These are phyloP conservation scores for Remersonia thermophila DNA, from an alignment of 2,329 filamentous ascomycete genomes.

Conservation along the genomic window DNA sequence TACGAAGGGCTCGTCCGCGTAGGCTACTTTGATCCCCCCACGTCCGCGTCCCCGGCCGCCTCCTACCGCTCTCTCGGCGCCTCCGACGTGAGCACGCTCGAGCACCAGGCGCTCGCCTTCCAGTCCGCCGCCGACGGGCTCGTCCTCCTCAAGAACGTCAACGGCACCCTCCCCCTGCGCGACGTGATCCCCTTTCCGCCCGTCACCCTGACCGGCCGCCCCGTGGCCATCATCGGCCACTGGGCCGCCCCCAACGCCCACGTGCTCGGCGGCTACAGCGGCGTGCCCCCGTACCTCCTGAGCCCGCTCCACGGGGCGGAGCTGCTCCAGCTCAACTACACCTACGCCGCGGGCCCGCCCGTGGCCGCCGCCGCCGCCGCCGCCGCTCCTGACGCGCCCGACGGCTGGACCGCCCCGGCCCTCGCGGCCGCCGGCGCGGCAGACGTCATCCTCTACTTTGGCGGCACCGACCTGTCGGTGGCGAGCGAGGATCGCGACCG, in stretches of 20 bases:
- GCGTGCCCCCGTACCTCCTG: conserved; percentile 41
- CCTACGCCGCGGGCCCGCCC: conserved; percentile 16
- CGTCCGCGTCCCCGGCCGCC: conserved; percentile 17
- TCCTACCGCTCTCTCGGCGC: conserved; percentile 39
- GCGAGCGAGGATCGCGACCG: conserved; percentile 42
- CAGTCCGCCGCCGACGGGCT: conserved; percentile 36
- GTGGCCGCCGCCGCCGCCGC: conserved; percentile 14
- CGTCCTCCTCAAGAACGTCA: conserved; percentile 39
- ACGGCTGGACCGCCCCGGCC: conserved; percentile 23
- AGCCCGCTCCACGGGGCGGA: conserved; percentile 40
- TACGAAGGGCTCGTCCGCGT: conserved; percentile 42
- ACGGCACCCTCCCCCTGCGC: conserved; percentile 25
- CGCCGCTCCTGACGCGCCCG: conserved; percentile 7
- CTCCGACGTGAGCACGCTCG: conserved; percentile 40
- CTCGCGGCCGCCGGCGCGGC: conserved; percentile 26
- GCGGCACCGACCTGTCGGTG: conserved; percentile 40
- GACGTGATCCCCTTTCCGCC: conserved; percentile 37
- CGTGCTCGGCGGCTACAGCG: conserved; percentile 48
- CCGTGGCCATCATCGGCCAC: conserved; percentile 43
- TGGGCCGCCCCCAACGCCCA: conserved; percentile 46
- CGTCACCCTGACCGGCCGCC: conserved; percentile 35
- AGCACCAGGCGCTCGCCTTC: conserved; percentile 42
- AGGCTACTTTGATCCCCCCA: conserved; percentile 43
- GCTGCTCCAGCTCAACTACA: conserved; percentile 30
- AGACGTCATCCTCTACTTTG: conserved; percentile 43